Percentiles rank a stretch among this genome's conserved stretches.
phyloP scores from a whole-genome alignment of 1,139 yeast species.

The Lizanozyma gosingica region DNA sequence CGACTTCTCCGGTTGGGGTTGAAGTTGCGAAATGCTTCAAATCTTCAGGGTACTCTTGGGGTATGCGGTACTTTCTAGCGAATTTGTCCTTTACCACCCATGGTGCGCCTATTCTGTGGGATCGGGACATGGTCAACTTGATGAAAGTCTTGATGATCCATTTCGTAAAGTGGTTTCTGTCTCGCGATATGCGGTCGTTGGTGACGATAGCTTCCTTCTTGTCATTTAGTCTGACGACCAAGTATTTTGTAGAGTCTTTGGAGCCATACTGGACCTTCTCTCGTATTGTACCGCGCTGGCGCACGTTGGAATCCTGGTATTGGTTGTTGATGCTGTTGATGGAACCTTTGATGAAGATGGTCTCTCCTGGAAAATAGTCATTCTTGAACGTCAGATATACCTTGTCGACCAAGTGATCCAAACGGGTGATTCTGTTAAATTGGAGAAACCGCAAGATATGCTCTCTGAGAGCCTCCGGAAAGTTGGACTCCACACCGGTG shows the following conservation, averaged over 20 bases:
- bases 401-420: constrained; percentile 81
- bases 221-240: constrained; percentile 48
- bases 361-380: constrained; percentile 90
- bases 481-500: constrained; percentile 63
- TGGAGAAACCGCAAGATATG: constrained; percentile 82
- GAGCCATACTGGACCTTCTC: constrained; percentile 38
- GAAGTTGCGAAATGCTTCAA: constrained; percentile 33
- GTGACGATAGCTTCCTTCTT: constrained; percentile 60
- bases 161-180: constrained; percentile 81
- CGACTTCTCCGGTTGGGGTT: constrained; percentile 31
- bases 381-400: constrained; percentile 66
- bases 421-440: constrained; percentile 73
- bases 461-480: constrained; percentile 87
- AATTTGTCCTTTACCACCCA: constrained; percentile 88
- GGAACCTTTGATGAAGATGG: constrained; percentile 50
- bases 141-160: constrained; percentile 84
- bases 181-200: constrained; percentile 66
- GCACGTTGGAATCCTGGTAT: neutral
- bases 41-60: constrained; percentile 49
- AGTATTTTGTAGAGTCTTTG: constrained; percentile 23
- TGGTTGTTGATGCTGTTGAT: constrained; percentile 1
- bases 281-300: constrained; percentile 25
- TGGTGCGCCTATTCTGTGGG: constrained; percentile 85
- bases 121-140: constrained; percentile 74
- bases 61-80: constrained; percentile 51